Percentiles rank a stretch among this genome's conserved stretches.
Evolutionary conservation across 345 rosid genomes (phyloP).

Genomic region (Mangifera indica): DNA sequence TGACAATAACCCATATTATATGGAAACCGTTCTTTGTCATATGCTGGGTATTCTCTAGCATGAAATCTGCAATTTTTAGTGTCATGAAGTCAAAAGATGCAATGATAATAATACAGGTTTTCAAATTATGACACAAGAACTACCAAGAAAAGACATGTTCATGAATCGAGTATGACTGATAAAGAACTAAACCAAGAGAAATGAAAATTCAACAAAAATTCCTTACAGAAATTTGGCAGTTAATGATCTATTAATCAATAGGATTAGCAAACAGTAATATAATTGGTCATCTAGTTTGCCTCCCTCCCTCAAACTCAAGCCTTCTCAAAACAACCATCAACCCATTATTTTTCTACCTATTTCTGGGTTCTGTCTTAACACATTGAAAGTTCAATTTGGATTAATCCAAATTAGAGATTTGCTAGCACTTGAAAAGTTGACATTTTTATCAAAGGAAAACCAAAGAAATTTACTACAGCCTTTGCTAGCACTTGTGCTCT

Average conservation of each 20-base stretch:
- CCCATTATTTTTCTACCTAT: too few species aligned
- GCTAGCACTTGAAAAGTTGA: too few species aligned
- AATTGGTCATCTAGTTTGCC: not conserved
- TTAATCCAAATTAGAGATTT: too few species aligned
- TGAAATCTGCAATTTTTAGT: constrained; percentile 60
- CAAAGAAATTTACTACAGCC: too few species aligned
- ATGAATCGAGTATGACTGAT: not conserved
- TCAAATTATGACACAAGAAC: constrained; percentile 7
- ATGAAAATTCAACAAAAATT: not conserved
- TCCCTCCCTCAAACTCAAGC: too few species aligned
- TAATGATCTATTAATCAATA: not conserved
- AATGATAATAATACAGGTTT: not conserved
- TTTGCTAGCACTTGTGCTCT: too few species aligned
- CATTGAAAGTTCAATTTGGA: too few species aligned
- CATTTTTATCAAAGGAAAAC: too few species aligned
- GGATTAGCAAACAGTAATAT: not conserved
- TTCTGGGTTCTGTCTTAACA: too few species aligned
- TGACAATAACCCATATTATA: constrained; percentile 88
- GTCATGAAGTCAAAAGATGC: constrained; percentile 11
- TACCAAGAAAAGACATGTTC: not conserved
- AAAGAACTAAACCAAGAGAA: not conserved
- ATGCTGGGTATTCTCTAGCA: constrained; percentile 89
- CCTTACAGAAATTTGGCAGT: not conserved
- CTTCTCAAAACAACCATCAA: too few species aligned
- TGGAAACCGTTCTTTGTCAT: constrained; percentile 63